Evolutionary conservation across 1,139 yeast species (phyloP).

Genomic region (Magnusiomyces magnusii): DNA sequence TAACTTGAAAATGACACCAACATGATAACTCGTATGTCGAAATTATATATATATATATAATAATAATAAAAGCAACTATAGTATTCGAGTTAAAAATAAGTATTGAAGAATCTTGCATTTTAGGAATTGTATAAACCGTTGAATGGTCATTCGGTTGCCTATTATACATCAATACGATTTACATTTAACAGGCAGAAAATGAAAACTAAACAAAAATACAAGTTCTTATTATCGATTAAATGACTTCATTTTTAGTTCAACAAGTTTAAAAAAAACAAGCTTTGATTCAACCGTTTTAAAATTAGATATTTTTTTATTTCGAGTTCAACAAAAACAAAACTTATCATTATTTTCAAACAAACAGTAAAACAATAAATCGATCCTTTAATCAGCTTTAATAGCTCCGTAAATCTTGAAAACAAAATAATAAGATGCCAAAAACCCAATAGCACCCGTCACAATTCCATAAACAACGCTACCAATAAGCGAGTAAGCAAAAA

Average conservation of each 20-base stretch:
- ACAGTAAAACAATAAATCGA: background rate
- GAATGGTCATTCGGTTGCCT: constrained; percentile 75
- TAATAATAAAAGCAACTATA: too few relatives aligned
- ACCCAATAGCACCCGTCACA: constrained; percentile 71
- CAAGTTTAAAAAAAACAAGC: too few relatives aligned
- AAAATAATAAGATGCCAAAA: constrained; percentile 54
- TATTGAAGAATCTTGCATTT: background rate
- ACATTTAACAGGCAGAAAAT: constrained; percentile 67
- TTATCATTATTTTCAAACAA: background rate
- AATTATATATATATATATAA: too few relatives aligned
- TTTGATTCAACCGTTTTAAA: too few relatives aligned
- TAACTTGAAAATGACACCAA: too few relatives aligned
- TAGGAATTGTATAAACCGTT: constrained; percentile 34
- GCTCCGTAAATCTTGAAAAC: constrained; percentile 52
- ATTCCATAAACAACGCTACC: constrained; percentile 57
- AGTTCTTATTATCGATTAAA: constrained; percentile 40
- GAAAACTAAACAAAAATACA: too few relatives aligned
- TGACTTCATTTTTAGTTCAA: too few relatives aligned
- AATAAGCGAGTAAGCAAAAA: constrained; percentile 63
- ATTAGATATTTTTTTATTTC: background rate
- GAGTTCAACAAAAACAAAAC: background rate
- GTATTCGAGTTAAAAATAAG: too few relatives aligned
- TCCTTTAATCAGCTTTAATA: constrained; percentile 46
- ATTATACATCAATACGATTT: constrained; percentile 96
- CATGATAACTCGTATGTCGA: background rate